phyloP scores from a whole-genome alignment of 202 grass and related monocot species.

The Zizania palustris region DNA sequence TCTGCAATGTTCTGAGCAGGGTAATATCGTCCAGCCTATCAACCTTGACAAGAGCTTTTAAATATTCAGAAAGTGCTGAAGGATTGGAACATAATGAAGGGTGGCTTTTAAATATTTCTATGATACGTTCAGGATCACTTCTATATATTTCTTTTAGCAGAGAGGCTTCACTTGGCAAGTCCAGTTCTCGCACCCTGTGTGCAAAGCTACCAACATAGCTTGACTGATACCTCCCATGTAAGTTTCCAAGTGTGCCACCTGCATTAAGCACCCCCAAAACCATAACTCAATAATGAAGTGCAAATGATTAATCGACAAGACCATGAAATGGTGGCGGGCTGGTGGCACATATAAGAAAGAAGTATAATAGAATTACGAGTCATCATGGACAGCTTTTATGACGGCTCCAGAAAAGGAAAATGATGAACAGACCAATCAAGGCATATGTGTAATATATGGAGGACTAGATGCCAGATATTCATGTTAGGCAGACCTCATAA shows the following conservation, averaged over 20 bases:
- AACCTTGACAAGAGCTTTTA: slow-evolving; percentile 76
- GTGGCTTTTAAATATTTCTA: slow-evolving; percentile 82
- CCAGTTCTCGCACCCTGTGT: slow-evolving; percentile 55
- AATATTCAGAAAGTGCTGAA: slow-evolving; percentile 80
- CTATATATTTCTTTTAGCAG: slow-evolving; percentile 78
- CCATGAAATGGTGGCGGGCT: not conserved
- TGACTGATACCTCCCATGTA: slow-evolving; percentile 70
- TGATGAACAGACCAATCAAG: not conserved
- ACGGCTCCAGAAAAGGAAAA: not conserved
- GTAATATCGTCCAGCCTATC: slow-evolving; percentile 78
- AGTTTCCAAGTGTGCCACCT: slow-evolving; percentile 59
- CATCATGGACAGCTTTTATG: not conserved
- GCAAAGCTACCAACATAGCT: slow-evolving; percentile 81
- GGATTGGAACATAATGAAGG: slow-evolving; percentile 78
- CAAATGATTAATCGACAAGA: not conserved
- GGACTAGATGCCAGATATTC: not conserved
- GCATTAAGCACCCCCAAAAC: slow-evolving; percentile 10
- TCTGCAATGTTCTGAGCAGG: slow-evolving; percentile 81
- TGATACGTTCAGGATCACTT: slow-evolving; percentile 81
- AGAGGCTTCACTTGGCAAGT: slow-evolving; percentile 55
- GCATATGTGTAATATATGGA: not conserved
- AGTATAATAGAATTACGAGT: not conserved
- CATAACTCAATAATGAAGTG: not conserved
- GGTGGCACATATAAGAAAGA: not conserved
- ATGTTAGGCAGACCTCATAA: not conserved